Evolutionary conservation across 1,139 yeast species (phyloP).

Genomic region (Yamadazyma mexicana): DNA sequence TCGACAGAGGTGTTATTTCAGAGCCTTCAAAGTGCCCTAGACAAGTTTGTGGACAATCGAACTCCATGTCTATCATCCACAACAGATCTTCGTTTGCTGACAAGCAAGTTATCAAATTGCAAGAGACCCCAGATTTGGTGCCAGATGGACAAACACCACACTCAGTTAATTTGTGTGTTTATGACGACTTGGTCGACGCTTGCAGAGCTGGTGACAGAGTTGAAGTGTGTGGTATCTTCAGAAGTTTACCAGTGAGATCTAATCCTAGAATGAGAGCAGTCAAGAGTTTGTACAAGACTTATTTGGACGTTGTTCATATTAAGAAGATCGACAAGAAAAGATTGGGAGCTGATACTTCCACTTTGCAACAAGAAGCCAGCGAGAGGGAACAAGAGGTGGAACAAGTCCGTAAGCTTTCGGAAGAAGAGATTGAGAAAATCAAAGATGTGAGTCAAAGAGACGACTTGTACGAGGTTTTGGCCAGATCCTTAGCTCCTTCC

Average conservation of each 20-base stretch:
- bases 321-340: slow-evolving; percentile 83
- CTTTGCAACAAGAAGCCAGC: slow-evolving; percentile 44
- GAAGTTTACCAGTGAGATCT: slow-evolving; percentile 88
- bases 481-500: slow-evolving; percentile 93
- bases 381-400: slow-evolving; percentile 71
- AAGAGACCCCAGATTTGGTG: slow-evolving; percentile 96
- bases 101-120: slow-evolving; percentile 89
- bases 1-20: slow-evolving; percentile 90
- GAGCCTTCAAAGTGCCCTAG: slow-evolving; percentile 95
- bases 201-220: slow-evolving; percentile 97
- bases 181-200: slow-evolving; percentile 92
- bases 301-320: slow-evolving; percentile 90
- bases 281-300: slow-evolving; percentile 85
- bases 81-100: slow-evolving; percentile 92
- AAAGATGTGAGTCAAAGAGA: slow-evolving; percentile 61
- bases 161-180: slow-evolving; percentile 88
- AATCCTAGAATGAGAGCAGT: slow-evolving; percentile 83
- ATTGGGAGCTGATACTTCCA: slow-evolving; percentile 76
- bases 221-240: slow-evolving; percentile 92
- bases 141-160: slow-evolving; percentile 99
- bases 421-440: slow-evolving; percentile 68
- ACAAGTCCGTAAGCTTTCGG: slow-evolving; percentile 67
- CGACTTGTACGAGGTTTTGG: slow-evolving; percentile 83
- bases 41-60: slow-evolving; percentile 77
- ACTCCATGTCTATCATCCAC: slow-evolving; percentile 89